Base-by-base conservation (phyloP, 805 yeast species). In the Spathaspora passalidarum region DNA sequence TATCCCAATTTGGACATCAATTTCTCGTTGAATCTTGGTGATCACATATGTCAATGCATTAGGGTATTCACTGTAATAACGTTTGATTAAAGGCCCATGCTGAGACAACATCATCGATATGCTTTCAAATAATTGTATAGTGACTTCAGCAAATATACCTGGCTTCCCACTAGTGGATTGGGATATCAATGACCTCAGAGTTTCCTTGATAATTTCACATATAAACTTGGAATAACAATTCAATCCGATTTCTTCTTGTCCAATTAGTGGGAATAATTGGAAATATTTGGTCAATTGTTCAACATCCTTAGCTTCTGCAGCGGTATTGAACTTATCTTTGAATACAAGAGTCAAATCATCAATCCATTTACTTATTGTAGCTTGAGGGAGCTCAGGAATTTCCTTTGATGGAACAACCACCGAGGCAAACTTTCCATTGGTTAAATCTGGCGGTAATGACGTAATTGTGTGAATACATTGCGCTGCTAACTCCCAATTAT, bases 1-100 rank as follows among this genome's bases (percentile, higher is more conserved):
- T 38, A 94, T 71, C 5, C 96, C 95, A 20, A 92, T 84, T 59
- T 94, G 99, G n/a, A 91, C 74, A 59, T 94, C 99, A 23, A 94
- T 84, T 59, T 94, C 99, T 42, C 79, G 72, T 64, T 92, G 96
- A 25, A 94, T 84, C 42, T 79, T 79, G 16, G 78, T 80, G 54
- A 91, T 75, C 8, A 92, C 90, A 26, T 75, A 75, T 2, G 76
- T 66, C 73, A 91, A 82, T 13, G 83, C 82, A 8, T 66, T 51
- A 2, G 68, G 67, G 16, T 92, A 96, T 2, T 53, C 50, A 4
- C 59, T 55, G 59, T 94, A 94, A 59, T 83, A 85, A 41, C 74
- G 75, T 36, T 76, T 78, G 21, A 94, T 89, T 34, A 94, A 77
- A 9, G 83, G 84, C 0, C 94, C 80, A 61, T 94, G 98, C 57